Evolutionary conservation across 164 flowering plant genomes (phyloP).

Genomic region (Liriodendron chinense): DNA sequence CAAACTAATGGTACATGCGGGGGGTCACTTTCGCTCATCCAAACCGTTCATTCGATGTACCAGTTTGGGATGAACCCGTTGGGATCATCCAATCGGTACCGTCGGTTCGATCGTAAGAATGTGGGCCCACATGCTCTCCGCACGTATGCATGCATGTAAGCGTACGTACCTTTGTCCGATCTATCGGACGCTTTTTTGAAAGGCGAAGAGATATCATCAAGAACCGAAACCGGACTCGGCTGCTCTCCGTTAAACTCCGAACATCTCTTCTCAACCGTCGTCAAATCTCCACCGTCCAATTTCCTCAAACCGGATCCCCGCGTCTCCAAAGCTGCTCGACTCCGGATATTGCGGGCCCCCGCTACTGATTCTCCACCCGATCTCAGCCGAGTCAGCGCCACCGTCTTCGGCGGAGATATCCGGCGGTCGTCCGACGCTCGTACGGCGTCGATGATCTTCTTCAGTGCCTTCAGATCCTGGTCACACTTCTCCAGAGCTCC

Average conservation of each 20-base stretch:
- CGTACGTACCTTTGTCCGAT: constrained; percentile 8
- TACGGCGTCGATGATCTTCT: constrained; percentile 56
- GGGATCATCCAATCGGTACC: too few relatives aligned
- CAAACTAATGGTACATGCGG: too few relatives aligned
- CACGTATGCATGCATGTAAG: too few relatives aligned
- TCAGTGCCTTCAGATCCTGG: constrained; percentile 62
- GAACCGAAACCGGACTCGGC: constrained; percentile 64
- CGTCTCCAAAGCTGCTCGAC: not conserved
- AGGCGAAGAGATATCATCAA: constrained; percentile 26
- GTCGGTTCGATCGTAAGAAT: too few relatives aligned
- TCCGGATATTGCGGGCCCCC: constrained; percentile 10
- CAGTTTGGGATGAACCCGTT: too few relatives aligned
- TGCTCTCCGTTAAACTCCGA: constrained; percentile 30
- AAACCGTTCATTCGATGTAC: too few relatives aligned
- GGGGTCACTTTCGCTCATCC: too few relatives aligned
- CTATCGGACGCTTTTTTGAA: not conserved
- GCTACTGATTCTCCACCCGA: too few relatives aligned
- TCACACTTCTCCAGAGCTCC: constrained; percentile 78
- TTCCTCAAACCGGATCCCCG: not conserved
- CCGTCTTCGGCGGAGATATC: constrained; percentile 3
- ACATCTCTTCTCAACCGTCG: constrained; percentile 14
- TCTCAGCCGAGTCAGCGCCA: not conserved
- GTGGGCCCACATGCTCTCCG: too few relatives aligned
- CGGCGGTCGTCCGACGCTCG: constrained; percentile 20
- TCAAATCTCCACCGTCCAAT: constrained; percentile 12